These are phyloP conservation scores for Inosperma sp. DNA, from an alignment of 768 basidiomycete species.

Conservation along the genomic window DNA sequence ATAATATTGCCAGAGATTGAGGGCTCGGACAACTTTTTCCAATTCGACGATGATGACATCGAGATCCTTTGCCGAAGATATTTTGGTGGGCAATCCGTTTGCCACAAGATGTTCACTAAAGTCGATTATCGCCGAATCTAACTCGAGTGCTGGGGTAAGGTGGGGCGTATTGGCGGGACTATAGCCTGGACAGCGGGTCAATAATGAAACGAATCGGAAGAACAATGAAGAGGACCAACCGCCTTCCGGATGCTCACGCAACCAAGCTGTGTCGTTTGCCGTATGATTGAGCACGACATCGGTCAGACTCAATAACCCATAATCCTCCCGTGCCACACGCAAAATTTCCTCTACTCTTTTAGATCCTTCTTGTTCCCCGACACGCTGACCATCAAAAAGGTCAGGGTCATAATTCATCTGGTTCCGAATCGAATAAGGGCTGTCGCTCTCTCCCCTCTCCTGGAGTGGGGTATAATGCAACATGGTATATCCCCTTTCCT, in stretches of 20 bases:
- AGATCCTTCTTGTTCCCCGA: slow-evolving; percentile 41
- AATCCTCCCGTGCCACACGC: slow-evolving; percentile 71
- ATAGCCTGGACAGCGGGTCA: slow-evolving; percentile 52
- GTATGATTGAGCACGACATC: slow-evolving; percentile 99
- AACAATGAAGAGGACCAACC: slow-evolving; percentile 43
- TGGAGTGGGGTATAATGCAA: slow-evolving; percentile 96
- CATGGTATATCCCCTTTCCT: slow-evolving; percentile 94
- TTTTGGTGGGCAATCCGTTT: slow-evolving; percentile 65
- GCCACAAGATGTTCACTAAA: slow-evolving; percentile 65
- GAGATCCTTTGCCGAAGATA: slow-evolving; percentile 67
- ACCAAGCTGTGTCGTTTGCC: slow-evolving; percentile 89
- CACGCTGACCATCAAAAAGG: slow-evolving; percentile 49
- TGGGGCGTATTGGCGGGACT: slow-evolving; percentile 91
- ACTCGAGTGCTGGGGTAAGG: slow-evolving; percentile 84
- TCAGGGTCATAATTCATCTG: slow-evolving; percentile 80
- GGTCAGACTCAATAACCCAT: slow-evolving; percentile 83
- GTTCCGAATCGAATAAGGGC: slow-evolving; percentile 90
- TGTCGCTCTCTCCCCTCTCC: slow-evolving; percentile 81
- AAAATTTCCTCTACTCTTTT: slow-evolving; percentile 60
- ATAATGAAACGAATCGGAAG: background rate
- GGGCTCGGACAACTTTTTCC: slow-evolving; percentile 50
- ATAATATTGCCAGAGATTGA: slow-evolving; percentile 92
- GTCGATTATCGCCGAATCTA: slow-evolving; percentile 81
- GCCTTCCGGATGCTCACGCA: slow-evolving; percentile 91
- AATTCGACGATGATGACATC: slow-evolving; percentile 62